Conservation (phyloP, 1,139 yeast genomes). For the Geotrichum citri-aurantii region DNA sequence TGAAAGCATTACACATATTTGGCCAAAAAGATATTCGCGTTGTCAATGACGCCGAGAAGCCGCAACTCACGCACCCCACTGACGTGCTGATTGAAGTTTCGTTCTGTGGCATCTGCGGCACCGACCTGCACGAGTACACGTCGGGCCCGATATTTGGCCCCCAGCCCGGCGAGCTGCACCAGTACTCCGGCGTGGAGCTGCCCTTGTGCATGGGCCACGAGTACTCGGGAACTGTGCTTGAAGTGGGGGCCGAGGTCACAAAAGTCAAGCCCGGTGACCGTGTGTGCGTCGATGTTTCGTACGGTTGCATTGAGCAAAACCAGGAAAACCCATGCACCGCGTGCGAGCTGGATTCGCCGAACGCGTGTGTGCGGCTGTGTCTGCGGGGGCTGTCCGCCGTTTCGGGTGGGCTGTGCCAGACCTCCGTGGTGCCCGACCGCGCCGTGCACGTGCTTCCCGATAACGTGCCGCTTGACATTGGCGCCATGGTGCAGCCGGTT, state of each 20-base stretch:
- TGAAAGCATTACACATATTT: constrained; percentile 16
- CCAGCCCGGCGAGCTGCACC: constrained; percentile 24
- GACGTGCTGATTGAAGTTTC: constrained; percentile 44
- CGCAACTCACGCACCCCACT: constrained; percentile 16
- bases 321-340: constrained; percentile 37
- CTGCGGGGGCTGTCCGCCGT: constrained; percentile 46
- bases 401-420: constrained; percentile 49
- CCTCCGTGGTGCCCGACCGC: constrained; percentile 44
- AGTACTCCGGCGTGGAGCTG: constrained; percentile 30
- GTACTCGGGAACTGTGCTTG: constrained; percentile 39
- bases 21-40: constrained; percentile 17
- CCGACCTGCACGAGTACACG: constrained; percentile 45
- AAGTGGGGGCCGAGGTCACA: constrained; percentile 37
- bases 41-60: constrained; percentile 5
- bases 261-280: constrained; percentile 38
- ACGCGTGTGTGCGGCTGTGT: constrained; percentile 44
- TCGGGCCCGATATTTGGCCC: constrained; percentile 45
- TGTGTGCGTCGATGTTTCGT: constrained; percentile 50
- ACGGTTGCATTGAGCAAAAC: constrained; percentile 43
- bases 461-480: constrained; percentile 47
- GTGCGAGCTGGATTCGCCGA: constrained; percentile 43
- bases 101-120: constrained; percentile 50
- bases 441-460: constrained; percentile 38
- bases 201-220: constrained; percentile 57
- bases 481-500: constrained; percentile 53